These are phyloP conservation scores for Scedosporium minutisporum DNA, from an alignment of 2,329 filamentous ascomycete genomes.

Conservation along the genomic window DNA sequence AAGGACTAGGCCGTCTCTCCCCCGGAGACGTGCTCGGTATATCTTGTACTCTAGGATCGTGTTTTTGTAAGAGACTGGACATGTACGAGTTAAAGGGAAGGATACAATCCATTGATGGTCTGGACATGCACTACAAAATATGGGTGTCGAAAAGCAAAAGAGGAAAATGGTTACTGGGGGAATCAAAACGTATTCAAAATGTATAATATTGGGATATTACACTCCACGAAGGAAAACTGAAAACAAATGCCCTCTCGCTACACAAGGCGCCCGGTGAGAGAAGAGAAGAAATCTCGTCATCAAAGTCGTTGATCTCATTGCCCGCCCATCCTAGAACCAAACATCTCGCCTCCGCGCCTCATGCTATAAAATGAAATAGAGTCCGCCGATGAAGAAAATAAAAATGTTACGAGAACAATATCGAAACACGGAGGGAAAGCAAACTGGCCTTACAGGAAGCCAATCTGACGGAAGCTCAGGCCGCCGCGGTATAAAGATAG, in stretches of 20 bases:
- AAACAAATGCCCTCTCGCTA: not conserved
- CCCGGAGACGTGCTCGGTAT: not conserved
- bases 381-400: slow-evolving; percentile 1
- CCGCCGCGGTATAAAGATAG: too few relatives aligned
- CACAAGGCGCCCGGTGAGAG: not conserved
- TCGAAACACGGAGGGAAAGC: too few relatives aligned
- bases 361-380: not conserved
- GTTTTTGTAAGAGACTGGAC: not conserved
- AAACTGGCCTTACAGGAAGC: too few relatives aligned
- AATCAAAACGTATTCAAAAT: slow-evolving; percentile 3
- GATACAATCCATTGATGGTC: not conserved
- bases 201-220: slow-evolving; percentile 1
- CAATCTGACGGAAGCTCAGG: too few relatives aligned
- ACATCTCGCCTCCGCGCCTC: not conserved
- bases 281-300: slow-evolving; percentile 5
- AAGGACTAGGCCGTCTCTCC: slow-evolving; percentile 5
- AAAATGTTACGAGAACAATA: too few relatives aligned
- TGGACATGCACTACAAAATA: not conserved
- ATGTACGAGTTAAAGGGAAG: not conserved
- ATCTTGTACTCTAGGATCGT: slow-evolving; percentile 4
- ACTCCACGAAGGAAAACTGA: not conserved
- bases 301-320: slow-evolving; percentile 3
- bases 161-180: slow-evolving; percentile 5
- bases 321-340: not conserved
- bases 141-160: slow-evolving; percentile 5